Evolutionary conservation across 176 grass and related monocot species (phyloP).

Genomic region (Hyparrhenia diplandra): DNA sequence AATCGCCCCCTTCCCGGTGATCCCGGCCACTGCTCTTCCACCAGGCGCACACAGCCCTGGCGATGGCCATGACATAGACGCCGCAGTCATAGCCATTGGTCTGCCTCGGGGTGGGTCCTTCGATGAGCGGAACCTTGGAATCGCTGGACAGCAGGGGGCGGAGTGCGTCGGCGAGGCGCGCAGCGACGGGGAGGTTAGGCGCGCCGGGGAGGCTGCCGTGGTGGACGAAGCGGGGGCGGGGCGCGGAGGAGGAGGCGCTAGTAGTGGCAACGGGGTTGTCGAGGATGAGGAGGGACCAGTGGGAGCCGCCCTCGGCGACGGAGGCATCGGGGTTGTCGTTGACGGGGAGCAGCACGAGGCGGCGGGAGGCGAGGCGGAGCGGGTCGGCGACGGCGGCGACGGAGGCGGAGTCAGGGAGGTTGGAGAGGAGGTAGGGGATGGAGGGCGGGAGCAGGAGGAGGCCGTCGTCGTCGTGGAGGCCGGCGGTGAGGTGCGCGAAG

Average conservation of each 20-base stretch:
- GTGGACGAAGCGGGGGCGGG: slow-evolving; percentile 74
- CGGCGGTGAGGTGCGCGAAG: slow-evolving; percentile 39
- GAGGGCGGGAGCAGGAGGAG: slow-evolving; percentile 65
- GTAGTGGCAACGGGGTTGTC: too few species aligned
- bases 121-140: slow-evolving; percentile 38
- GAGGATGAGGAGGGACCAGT: slow-evolving; percentile 65
- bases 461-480: slow-evolving; percentile 5
- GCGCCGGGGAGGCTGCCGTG: slow-evolving; percentile 50
- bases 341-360: slow-evolving; percentile 58
- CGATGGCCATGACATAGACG: slow-evolving; percentile 57
- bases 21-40: too few species aligned
- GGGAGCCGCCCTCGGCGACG: slow-evolving; percentile 49
- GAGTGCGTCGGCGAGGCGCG: slow-evolving; percentile 35
- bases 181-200: slow-evolving; percentile 44
- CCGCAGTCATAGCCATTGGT: slow-evolving; percentile 73
- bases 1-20: too few species aligned
- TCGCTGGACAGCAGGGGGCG: slow-evolving; percentile 44
- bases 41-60: slow-evolving; percentile 52
- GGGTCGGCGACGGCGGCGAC: slow-evolving; percentile 35
- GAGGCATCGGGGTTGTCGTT: slow-evolving; percentile 59
- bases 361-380: slow-evolving; percentile 41
- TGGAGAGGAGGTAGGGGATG: slow-evolving; percentile 68
- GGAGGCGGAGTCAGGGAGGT: slow-evolving; percentile 41
- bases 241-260: background rate
- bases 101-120: slow-evolving; percentile 62